Evolutionary conservation across 2,329 filamentous ascomycete species (phyloP).

Genomic region (Canariomyces notabilis): DNA sequence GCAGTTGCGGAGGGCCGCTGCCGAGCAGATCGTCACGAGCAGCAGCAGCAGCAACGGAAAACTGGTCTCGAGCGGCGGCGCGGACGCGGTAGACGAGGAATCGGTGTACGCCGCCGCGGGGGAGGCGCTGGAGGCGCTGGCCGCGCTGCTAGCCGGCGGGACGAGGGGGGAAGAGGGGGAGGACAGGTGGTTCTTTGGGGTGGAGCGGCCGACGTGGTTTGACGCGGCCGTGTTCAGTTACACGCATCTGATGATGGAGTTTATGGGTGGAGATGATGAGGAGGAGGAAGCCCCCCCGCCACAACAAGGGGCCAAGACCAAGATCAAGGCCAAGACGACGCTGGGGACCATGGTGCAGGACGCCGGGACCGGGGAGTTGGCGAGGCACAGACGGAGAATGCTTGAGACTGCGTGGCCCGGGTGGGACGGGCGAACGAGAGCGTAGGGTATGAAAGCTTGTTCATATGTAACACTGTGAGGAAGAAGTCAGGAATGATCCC

Average conservation of each 20-base stretch:
- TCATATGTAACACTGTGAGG: not conserved
- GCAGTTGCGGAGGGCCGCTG: slow-evolving; percentile 68
- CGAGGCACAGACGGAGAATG: slow-evolving; percentile 33
- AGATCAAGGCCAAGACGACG: not conserved
- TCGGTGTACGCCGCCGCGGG: slow-evolving; percentile 41
- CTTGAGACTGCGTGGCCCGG: slow-evolving; percentile 27
- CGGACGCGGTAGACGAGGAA: slow-evolving; percentile 21
- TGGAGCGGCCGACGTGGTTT: slow-evolving; percentile 61
- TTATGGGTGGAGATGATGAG: slow-evolving; percentile 45
- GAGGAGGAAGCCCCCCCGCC: no score
- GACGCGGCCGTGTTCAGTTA: slow-evolving; percentile 91
- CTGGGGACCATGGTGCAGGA: slow-evolving; percentile 17
- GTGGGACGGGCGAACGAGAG: slow-evolving; percentile 2
- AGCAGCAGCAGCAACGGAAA: slow-evolving; percentile 12
- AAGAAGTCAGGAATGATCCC: not conserved
- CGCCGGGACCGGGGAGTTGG: slow-evolving; percentile 20
- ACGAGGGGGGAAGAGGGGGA: slow-evolving; percentile 31
- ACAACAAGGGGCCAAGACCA: no score
- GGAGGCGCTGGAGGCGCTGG: slow-evolving; percentile 43
- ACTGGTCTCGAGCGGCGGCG: not conserved
- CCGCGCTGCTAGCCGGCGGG: slow-evolving; percentile 35
- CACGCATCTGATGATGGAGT: slow-evolving; percentile 65
- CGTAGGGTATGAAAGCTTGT: not conserved
- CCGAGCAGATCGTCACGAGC: slow-evolving; percentile 63
- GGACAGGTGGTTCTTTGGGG: slow-evolving; percentile 46